Base-by-base conservation (phyloP, 129 eudicot species). In the Flaveria ramosissima region DNA sequence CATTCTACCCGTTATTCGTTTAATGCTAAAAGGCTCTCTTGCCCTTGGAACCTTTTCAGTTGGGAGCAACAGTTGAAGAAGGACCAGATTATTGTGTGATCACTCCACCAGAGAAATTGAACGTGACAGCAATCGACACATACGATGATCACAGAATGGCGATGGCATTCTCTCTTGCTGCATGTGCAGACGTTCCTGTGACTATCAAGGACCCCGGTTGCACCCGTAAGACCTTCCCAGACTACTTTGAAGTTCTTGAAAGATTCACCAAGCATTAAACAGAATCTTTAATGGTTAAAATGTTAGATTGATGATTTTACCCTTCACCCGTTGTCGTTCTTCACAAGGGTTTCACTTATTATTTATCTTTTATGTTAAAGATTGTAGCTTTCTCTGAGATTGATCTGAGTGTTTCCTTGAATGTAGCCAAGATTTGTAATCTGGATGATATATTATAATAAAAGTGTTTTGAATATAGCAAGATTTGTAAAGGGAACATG, bases 81-180 rank as follows among this genome's bases (percentile, higher is more conserved):
- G 98, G 98, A 51, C 83, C 97, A 12, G 97, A 94, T 83, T 89
- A 94, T 79, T 94, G 98, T 42, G 73, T 94, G 14, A 94, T 91
- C 26, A 94, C 97, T 30, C 98, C 98, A 41, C 97, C 98, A 3
- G 92, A 94, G 85, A 94, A 94, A 74, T 71, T 91, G 66, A 89
- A 91, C 1, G 84, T 91, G 66, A 88, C 98, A 6, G 84, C 85
- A 20, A 94, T 94, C 11, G 96, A 89, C 74, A 94, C 97, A 10
- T 94, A 91, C 46, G 98, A 94, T 56, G 98, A 94, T 84, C 98
- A 94, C 73, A 73, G 98, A 67, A 94, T 94, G 97, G 98, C 97
- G 51, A 94, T 94, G 98, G 97, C 98, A 2, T 94, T 94, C 77
- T 94, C 98, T 20, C 88, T 91, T 75, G 98, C 98, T 7, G 97